Evolutionary conservation across 768 basidiomycete genomes (phyloP).

Genomic region (Suillus subalutaceus): DNA sequence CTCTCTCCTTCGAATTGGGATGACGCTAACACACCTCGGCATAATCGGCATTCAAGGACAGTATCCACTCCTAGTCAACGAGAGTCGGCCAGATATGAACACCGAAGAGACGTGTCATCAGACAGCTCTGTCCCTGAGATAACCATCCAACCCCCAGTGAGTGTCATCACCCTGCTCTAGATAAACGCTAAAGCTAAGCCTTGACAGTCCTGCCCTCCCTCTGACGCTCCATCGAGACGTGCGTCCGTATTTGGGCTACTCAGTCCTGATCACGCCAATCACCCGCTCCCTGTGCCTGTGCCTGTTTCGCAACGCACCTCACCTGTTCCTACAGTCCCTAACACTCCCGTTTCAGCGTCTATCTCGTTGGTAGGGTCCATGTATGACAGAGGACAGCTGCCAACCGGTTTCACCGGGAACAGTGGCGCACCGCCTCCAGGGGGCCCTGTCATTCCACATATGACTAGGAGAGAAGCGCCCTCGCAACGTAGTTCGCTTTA

Average conservation of each 20-base stretch:
- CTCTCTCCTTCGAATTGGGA: conserved; percentile 27
- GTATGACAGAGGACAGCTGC: conserved; percentile 20
- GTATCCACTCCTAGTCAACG: conserved; percentile 17
- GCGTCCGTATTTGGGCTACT: conserved; percentile 21
- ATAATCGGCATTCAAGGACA: conserved; percentile 26
- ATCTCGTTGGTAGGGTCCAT: conserved; percentile 18
- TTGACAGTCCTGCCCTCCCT: conserved; percentile 33
- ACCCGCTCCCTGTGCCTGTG: conserved; percentile 28
- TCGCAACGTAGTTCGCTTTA: conserved; percentile 17
- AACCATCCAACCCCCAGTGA: conserved; percentile 34
- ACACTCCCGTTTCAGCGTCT: conserved; percentile 14
- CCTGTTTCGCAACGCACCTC: conserved; percentile 17
- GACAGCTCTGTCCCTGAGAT: conserved; percentile 39
- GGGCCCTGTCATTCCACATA: conserved; percentile 27
- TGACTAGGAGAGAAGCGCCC: conserved; percentile 10
- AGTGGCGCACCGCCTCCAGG: conserved; percentile 15
- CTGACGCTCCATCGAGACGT: conserved; percentile 35
- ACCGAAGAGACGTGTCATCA: conserved; percentile 30
- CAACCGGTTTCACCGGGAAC: conserved; percentile 16
- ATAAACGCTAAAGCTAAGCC: neutral
- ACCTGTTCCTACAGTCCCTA: conserved; percentile 20
- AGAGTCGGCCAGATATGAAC: conserved; percentile 13
- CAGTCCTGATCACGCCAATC: conserved; percentile 36
- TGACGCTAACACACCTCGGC: conserved; percentile 22
- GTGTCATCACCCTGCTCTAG: conserved; percentile 8